Evolutionary conservation across 2,329 filamentous ascomycete species (phyloP).

Genomic region (Penicillium freii): DNA sequence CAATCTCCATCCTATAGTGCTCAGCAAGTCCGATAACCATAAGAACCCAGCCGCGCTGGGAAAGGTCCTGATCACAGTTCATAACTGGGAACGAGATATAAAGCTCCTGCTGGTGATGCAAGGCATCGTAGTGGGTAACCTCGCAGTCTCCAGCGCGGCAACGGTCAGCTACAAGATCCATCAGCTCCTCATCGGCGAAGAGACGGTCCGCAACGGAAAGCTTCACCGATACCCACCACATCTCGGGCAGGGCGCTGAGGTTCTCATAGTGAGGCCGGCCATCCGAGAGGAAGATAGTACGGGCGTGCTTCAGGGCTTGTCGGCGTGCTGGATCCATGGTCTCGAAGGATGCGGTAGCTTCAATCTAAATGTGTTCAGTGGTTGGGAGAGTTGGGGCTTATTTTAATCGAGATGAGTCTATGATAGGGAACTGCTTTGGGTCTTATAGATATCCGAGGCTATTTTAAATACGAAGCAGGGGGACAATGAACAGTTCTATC

Average conservation of each 20-base stretch:
- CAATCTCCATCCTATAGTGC: background rate
- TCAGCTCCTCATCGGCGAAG: background rate
- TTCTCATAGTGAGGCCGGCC: background rate
- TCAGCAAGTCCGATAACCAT: background rate
- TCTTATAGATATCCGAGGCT: background rate
- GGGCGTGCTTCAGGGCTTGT: background rate
- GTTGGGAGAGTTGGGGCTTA: background rate
- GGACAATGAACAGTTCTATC: background rate
- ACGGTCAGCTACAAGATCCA: background rate
- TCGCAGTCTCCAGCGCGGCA: background rate
- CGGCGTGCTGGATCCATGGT: background rate
- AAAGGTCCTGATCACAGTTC: background rate
- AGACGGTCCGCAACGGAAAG: background rate
- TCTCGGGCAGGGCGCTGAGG: background rate
- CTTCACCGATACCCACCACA: background rate
- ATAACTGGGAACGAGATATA: background rate
- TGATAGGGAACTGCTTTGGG: too few species aligned
- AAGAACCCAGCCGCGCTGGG: background rate
- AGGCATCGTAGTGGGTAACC: background rate
- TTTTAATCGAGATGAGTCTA: background rate
- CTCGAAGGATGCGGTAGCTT: background rate
- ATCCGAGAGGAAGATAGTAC: background rate
- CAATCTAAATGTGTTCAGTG: background rate
- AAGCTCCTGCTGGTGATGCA: background rate
- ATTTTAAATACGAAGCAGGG: background rate